These are phyloP conservation scores for Xylaria hypoxylon DNA, from an alignment of 2,329 filamentous ascomycete species.

Conservation along the genomic window DNA sequence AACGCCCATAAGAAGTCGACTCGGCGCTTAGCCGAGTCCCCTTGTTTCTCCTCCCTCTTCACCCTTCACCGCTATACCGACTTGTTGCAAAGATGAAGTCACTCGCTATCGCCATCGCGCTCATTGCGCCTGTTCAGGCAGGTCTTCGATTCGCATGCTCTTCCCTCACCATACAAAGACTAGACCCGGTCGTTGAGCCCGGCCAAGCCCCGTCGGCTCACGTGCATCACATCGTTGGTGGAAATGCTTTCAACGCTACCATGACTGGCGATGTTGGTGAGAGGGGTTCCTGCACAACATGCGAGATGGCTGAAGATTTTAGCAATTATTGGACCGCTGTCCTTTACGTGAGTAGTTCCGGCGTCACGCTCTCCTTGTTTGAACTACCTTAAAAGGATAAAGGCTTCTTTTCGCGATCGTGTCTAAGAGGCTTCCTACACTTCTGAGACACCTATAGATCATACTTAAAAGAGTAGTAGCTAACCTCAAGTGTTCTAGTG, in stretches of 20 bases:
- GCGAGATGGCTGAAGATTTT: slow-evolving; percentile 49
- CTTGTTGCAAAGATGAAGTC: slow-evolving; percentile 46
- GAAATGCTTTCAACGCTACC: slow-evolving; percentile 51
- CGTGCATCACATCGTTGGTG: slow-evolving; percentile 51
- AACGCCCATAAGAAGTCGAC: slow-evolving; percentile 20
- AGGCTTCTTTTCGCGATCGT: background rate
- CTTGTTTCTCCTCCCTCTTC: slow-evolving; percentile 15
- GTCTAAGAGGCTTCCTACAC: background rate
- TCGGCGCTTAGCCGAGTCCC: slow-evolving; percentile 20
- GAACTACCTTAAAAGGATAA: background rate
- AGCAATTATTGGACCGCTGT: slow-evolving; percentile 52
- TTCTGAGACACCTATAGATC: background rate
- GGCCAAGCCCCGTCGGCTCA: slow-evolving; percentile 47
- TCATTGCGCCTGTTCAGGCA: slow-evolving; percentile 47
- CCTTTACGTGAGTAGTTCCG: slow-evolving; percentile 41
- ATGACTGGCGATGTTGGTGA: slow-evolving; percentile 48
- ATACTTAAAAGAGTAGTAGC: background rate
- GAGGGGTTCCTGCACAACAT: slow-evolving; percentile 50
- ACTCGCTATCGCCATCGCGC: slow-evolving; percentile 43
- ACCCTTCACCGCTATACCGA: slow-evolving; percentile 4
- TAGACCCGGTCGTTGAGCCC: slow-evolving; percentile 50
- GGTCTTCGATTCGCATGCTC: slow-evolving; percentile 50
- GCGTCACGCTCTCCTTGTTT: background rate
- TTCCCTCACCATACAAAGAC: slow-evolving; percentile 48
- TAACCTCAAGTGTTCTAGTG: background rate